These are phyloP conservation scores for Castanea crenata DNA, from an alignment of 306 rosid species.

Conservation along the genomic window DNA sequence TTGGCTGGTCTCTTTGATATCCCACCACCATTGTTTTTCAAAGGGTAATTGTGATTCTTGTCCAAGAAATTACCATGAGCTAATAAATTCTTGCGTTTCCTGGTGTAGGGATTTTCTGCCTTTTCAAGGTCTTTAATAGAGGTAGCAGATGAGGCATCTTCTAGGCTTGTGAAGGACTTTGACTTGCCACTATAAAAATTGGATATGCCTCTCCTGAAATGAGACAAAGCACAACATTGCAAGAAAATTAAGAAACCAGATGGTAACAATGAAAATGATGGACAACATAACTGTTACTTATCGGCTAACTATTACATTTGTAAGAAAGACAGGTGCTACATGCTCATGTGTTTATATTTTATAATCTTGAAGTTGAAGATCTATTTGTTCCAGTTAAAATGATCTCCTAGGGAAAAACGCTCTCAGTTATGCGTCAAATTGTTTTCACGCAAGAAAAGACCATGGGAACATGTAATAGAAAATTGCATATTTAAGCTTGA, in stretches of 20 bases:
- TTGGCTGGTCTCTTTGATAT: constrained; percentile 54
- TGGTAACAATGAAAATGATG: not conserved
- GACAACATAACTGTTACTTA: not conserved
- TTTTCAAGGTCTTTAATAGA: constrained; percentile 62
- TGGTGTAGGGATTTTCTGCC: constrained; percentile 72
- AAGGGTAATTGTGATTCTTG: constrained; percentile 39
- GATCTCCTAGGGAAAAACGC: not conserved
- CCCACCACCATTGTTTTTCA: constrained; percentile 30
- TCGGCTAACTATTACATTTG: not conserved
- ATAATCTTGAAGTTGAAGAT: not conserved
- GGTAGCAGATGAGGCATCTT: constrained; percentile 51
- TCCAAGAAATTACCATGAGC: constrained; percentile 35
- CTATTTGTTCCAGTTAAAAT: not conserved
- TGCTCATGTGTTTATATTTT: not conserved
- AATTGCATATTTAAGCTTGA: not conserved
- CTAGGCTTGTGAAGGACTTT: constrained; percentile 81
- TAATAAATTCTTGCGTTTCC: constrained; percentile 67
- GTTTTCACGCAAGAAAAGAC: not conserved
- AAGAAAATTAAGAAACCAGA: not conserved
- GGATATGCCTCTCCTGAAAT: constrained; percentile 87
- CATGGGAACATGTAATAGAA: not conserved
- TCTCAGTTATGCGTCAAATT: not conserved
- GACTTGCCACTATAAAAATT: constrained; percentile 85
- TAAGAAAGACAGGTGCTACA: not conserved
- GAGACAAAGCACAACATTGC: not conserved